phyloP scores from a whole-genome alignment of 1,284 basidiomycete species.

The Trametes sp. region DNA sequence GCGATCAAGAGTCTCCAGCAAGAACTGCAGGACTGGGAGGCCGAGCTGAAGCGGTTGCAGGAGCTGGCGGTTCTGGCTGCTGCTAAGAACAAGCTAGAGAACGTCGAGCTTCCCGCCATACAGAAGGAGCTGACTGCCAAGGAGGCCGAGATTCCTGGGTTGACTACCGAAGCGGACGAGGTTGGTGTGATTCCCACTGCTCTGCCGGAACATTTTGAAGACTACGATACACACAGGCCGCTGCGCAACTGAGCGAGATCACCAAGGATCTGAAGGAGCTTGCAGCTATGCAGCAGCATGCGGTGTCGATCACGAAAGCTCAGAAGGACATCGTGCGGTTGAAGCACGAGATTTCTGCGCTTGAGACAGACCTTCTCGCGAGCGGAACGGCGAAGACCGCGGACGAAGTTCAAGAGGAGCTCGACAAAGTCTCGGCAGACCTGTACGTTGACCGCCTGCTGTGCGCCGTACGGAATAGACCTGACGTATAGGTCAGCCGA shows the following conservation, averaged over 20 bases:
- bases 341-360: conserved; percentile 64
- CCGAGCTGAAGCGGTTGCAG: conserved; percentile 65
- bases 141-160: conserved; percentile 59
- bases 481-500: conserved; percentile 55
- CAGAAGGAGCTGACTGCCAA: conserved; percentile 69
- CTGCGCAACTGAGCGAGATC: conserved; percentile 53
- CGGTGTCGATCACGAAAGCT: conserved; percentile 66
- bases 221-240: conserved; percentile 47
- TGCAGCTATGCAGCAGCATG: conserved; percentile 68
- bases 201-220: not conserved
- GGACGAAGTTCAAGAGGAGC: conserved; percentile 84
- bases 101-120: conserved; percentile 70
- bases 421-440: conserved; percentile 66
- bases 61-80: conserved; percentile 62
- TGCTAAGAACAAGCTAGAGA: conserved; percentile 60
- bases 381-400: conserved; percentile 83
- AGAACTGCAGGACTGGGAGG: conserved; percentile 69
- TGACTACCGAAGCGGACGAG: conserved; percentile 63
- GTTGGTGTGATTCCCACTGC: conserved; percentile 45
- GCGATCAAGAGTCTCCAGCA: conserved; percentile 48
- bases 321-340: conserved; percentile 73
- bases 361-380: conserved; percentile 75
- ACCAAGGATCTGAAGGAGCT: conserved; percentile 71
- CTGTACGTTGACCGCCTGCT: conserved; percentile 60
- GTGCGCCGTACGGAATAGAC: not conserved